Base-by-base conservation (phyloP, 2,329 filamentous ascomycete species). In the Pseudocercospora cruenta region DNA sequence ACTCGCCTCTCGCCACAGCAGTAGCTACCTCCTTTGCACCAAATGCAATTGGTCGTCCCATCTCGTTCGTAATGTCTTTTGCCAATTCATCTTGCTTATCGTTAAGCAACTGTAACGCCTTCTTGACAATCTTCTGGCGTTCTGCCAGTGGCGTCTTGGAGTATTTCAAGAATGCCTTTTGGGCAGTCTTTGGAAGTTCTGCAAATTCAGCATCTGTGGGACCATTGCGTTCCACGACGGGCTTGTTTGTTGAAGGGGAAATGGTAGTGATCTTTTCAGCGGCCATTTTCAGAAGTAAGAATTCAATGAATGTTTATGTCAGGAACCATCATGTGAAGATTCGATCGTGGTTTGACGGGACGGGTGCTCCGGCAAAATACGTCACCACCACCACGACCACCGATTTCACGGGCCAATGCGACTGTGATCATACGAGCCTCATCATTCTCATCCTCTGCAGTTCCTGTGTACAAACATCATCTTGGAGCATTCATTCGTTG, bases 1-100 rank as follows among this genome's bases (percentile, higher is more conserved):
- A 96, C 76, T 96, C 89, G 70, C 90, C 91, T 69, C 94, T 88
- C 81, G 91, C 92, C 70, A 96, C 87, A 7, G 94, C 94, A 16
- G 94, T 98, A 31, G 87, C 82, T 71, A 98, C 86, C 82, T 98
- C 94, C 72, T 89, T 93, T 55, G 86, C 89, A 0, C 92, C 91
- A 78, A 94, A 97, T 43, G 91, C 87, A 74, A 97, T 97, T 36
- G 94, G 94, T 21, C 94, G 87, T 49, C 94, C 94, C 94, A 98
- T 98, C 82, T 98, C 94, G 77, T 92, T 90, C 0, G 94, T 97
- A 66, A 98, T 82, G 78, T 97, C 94, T 71, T 88, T 86, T 5
- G 91, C 93, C 36, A 98, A 84, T 68, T 89, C 91, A 88, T 95
- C 90, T 78, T 93, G 87, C 77, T 88, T 89, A 58, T 88, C 86